Percentiles rank a stretch among this genome's conserved stretches.
Conservation (phyloP, 2,329 filamentous ascomycete genomes). For the Herpotrichia juniperi region DNA sequence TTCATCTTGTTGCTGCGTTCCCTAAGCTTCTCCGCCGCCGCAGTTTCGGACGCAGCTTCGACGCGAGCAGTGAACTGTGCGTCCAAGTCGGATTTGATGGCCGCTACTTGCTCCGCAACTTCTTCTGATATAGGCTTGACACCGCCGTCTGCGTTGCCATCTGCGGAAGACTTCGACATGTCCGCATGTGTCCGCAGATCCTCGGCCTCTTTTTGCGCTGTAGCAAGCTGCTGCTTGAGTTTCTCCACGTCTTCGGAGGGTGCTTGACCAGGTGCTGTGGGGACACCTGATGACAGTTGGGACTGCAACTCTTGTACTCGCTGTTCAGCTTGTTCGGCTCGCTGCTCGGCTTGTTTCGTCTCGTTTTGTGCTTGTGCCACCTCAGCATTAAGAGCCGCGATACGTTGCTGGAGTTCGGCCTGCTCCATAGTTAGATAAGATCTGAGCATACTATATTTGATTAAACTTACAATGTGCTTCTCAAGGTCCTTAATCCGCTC, state of each 20-base stretch:
- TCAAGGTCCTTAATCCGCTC: constrained; percentile 69
- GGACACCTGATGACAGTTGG: constrained; percentile 8
- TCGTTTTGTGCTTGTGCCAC: constrained; percentile 33
- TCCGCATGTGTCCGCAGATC: constrained; percentile 48
- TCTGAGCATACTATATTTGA: not conserved
- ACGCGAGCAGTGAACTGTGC: constrained; percentile 51
- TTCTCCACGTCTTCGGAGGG: constrained; percentile 19
- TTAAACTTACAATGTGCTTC: constrained; percentile 56
- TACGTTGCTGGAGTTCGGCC: constrained; percentile 48
- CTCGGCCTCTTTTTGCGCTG: constrained; percentile 54
- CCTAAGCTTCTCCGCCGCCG: constrained; percentile 49
- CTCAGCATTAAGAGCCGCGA: constrained; percentile 42
- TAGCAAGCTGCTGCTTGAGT: constrained; percentile 38
- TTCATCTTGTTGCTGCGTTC: constrained; percentile 30
- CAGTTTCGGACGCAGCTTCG: not conserved
- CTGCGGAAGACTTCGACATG: constrained; percentile 22
- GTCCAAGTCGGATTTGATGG: constrained; percentile 41
- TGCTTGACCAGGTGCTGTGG: constrained; percentile 7
- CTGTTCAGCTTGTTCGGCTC: no score
- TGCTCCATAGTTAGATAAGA: constrained; percentile 23
- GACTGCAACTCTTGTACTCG: constrained; percentile 18
- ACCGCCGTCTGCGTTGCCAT: constrained; percentile 8
- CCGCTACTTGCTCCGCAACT: not conserved
- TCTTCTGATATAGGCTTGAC: constrained; percentile 47
- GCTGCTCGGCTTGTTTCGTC: constrained; percentile 15